These are phyloP conservation scores for Cyclanthera cordifolia DNA, from an alignment of 306 rosid genomes.

Conservation along the genomic window DNA sequence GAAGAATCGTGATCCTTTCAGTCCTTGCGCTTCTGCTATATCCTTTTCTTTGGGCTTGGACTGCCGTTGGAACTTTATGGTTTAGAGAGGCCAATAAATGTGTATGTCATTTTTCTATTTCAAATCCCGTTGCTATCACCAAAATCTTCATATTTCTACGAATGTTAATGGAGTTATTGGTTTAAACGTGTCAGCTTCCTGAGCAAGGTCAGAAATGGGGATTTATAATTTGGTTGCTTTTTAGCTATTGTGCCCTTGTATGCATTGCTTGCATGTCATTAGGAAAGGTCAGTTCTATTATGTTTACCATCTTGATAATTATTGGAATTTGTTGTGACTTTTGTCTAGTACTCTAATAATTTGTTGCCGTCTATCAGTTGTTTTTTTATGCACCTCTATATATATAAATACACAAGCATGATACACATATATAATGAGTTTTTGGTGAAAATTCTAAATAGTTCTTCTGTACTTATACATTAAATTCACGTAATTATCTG, in stretches of 20 bases:
- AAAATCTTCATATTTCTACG: constrained; percentile 3
- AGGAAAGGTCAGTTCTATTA: constrained; percentile 59
- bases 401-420: too few relatives aligned
- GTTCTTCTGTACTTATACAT: neutral
- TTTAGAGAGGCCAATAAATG: constrained; percentile 61
- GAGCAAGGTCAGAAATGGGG: constrained; percentile 97
- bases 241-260: constrained; percentile 82
- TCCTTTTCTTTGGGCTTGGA: constrained; percentile 98
- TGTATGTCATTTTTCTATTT: constrained; percentile 36
- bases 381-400: too few relatives aligned
- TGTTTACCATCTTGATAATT: too few relatives aligned
- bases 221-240: constrained; percentile 91
- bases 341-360: neutral
- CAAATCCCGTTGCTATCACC: neutral
- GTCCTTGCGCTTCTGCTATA: constrained; percentile 67
- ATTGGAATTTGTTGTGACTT: too few relatives aligned
- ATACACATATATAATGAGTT: neutral
- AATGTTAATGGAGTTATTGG: constrained; percentile 18
- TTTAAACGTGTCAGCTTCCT: constrained; percentile 51
- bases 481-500: neutral
- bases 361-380: neutral
- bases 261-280: constrained; percentile 83
- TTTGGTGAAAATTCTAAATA: neutral
- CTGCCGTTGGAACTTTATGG: constrained; percentile 83
- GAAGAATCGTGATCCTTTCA: constrained; percentile 80